A percentile compares a stretch with the other conserved stretches of the same genome.
phyloP scores from a whole-genome alignment of 495 filamentous ascomycete genomes.

The Aspergillus haitiensis region DNA sequence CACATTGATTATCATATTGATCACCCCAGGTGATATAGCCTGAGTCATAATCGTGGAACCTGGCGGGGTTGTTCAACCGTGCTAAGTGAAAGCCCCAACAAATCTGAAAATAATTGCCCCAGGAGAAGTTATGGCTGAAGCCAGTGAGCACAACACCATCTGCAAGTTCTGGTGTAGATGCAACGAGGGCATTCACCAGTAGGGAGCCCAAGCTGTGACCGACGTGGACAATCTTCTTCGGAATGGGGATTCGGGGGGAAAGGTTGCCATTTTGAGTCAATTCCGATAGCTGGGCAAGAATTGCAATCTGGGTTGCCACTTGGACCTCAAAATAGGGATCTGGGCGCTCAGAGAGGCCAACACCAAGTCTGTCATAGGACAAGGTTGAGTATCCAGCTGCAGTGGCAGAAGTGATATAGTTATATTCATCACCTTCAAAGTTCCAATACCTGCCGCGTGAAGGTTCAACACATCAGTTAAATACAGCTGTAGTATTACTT shows the following conservation, averaged over 20 bases:
- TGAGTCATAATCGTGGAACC: constrained; percentile 1
- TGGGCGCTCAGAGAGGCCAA: constrained; percentile 2
- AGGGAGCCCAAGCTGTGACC: constrained; percentile 7
- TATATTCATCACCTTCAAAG: constrained; percentile 3
- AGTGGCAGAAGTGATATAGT: constrained; percentile 6
- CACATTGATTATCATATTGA: neutral
- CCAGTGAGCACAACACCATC: constrained; percentile 10
- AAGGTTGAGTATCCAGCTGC: constrained; percentile 11
- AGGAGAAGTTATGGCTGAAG: neutral
- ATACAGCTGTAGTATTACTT: neutral
- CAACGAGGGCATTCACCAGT: neutral
- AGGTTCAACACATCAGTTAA: neutral
- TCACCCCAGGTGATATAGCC: constrained; percentile 6
- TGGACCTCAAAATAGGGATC: constrained; percentile 8
- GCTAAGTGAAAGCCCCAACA: constrained; percentile 4
- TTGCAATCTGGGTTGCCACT: neutral
- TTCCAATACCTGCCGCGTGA: constrained; percentile 18
- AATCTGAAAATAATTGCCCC: neutral
- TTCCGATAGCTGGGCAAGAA: neutral
- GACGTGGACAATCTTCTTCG: constrained; percentile 8
- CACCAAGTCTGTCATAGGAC: constrained; percentile 12
- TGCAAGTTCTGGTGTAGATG: neutral
- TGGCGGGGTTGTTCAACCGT: neutral
- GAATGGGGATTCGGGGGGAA: neutral
- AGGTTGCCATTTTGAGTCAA: constrained; percentile 1